These are phyloP conservation scores for bread wheat (Triticum aestivum) DNA, from an alignment of 176 grass and related monocot species.

Conservation along the genomic window DNA sequence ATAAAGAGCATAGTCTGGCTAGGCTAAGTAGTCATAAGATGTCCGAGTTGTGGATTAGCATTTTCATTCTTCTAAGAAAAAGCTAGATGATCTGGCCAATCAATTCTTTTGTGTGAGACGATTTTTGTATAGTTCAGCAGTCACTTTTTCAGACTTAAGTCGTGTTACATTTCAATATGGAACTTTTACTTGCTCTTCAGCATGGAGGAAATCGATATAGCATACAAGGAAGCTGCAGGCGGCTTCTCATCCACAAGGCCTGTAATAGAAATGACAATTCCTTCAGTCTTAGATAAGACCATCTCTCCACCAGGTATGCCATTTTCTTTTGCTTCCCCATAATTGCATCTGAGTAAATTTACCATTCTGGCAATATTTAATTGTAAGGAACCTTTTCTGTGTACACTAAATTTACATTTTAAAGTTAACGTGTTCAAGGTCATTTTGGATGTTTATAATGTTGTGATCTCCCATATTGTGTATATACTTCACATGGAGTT, in stretches of 20 bases:
- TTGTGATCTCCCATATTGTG: not conserved
- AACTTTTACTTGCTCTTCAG: constrained; percentile 45
- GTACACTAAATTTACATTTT: constrained; percentile 7
- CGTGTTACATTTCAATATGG: not conserved
- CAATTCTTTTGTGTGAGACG: not conserved
- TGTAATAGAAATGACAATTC: constrained; percentile 98
- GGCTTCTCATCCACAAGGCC: constrained; percentile 88
- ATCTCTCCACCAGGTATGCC: constrained; percentile 86
- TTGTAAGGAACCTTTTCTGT: not conserved
- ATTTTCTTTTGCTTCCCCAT: constrained; percentile 4
- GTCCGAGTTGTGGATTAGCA: not conserved
- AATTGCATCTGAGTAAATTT: not conserved
- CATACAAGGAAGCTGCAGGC: constrained; percentile 72
- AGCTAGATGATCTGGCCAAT: not conserved
- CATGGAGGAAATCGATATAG: constrained; percentile 89
- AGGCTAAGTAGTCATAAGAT: constrained; percentile 7
- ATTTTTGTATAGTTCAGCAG: not conserved
- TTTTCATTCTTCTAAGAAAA: constrained; percentile 17
- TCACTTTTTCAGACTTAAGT: not conserved
- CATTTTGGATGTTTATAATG: constrained; percentile 10
- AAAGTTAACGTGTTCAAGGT: not conserved
- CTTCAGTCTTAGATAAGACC: constrained; percentile 91
- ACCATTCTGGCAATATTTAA: constrained; percentile 22
- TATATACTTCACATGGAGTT: not conserved
- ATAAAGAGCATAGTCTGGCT: not conserved